Percentiles rank a stretch among this genome's conserved stretches.
These are phyloP conservation scores for Parathielavia hyrcaniae DNA, from an alignment of 495 filamentous ascomycete genomes.

Conservation along the genomic window DNA sequence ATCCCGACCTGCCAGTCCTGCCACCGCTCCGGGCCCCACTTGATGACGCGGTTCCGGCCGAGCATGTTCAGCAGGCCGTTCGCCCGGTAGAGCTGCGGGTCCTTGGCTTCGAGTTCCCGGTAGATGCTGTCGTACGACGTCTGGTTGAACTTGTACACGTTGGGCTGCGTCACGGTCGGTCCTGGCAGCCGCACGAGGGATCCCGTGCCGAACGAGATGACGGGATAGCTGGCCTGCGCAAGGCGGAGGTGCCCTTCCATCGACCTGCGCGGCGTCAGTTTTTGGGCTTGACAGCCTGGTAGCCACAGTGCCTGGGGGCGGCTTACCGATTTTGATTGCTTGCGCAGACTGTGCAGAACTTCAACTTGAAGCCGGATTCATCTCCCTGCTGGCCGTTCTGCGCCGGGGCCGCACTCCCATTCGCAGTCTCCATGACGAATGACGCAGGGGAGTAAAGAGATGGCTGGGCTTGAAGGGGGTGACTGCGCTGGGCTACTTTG, in stretches of 20 bases:
- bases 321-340: slow-evolving; percentile 88
- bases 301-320: background rate
- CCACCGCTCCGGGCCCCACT: slow-evolving; percentile 95
- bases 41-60: slow-evolving; percentile 81
- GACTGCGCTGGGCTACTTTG: background rate
- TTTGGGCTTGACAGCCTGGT: background rate
- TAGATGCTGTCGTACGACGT: slow-evolving; percentile 92
- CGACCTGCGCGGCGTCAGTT: slow-evolving; percentile 49
- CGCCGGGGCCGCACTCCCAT: slow-evolving; percentile 28
- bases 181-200: slow-evolving; percentile 91
- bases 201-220: slow-evolving; percentile 96
- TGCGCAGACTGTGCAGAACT: slow-evolving; percentile 97
- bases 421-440: slow-evolving; percentile 33
- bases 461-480: background rate
- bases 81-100: slow-evolving; percentile 77
- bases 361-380: slow-evolving; percentile 63
- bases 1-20: slow-evolving; percentile 92
- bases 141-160: slow-evolving; percentile 94
- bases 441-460: background rate
- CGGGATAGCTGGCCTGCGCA: slow-evolving; percentile 77
- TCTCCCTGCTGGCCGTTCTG: slow-evolving; percentile 41
- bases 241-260: slow-evolving; percentile 97
- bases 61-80: slow-evolving; percentile 97
- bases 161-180: slow-evolving; percentile 83
- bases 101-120: slow-evolving; percentile 75